Conservation (phyloP, 2,329 filamentous ascomycete species). For the Alternaria panax region DNA sequence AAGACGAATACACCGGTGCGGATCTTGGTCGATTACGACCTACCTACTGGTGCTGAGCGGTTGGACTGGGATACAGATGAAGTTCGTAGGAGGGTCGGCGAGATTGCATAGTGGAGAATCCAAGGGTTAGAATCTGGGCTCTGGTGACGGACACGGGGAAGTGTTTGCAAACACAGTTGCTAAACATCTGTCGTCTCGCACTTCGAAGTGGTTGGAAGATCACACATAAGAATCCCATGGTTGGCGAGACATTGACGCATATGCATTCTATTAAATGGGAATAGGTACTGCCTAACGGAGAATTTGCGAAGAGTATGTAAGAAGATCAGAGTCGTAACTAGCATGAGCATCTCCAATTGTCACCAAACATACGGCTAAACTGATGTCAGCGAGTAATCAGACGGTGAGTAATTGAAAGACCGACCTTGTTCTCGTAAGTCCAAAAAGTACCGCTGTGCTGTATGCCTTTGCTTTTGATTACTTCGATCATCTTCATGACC, state of each 20-base stretch:
- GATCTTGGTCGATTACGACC: conserved; percentile 15
- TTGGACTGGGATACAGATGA: conserved; percentile 37
- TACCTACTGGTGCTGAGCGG: conserved; percentile 24
- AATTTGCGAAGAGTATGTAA: conserved; percentile 3
- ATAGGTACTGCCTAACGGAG: conserved; percentile 26
- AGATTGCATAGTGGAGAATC: conserved; percentile 18
- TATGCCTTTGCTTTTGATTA: conserved; percentile 59
- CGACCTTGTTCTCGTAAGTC: conserved; percentile 62
- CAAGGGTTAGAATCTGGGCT: neutral
- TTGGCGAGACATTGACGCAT: neutral
- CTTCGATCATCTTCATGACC: conserved; percentile 59
- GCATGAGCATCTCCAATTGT: neutral
- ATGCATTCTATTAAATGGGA: conserved; percentile 25
- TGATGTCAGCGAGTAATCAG: conserved; percentile 6
- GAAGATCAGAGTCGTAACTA: neutral
- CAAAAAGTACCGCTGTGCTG: conserved; percentile 63
- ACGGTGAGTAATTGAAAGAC: conserved; percentile 12
- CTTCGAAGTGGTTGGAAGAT: neutral
- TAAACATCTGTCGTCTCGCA: neutral
- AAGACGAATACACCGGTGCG: neutral
- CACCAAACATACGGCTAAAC: conserved; percentile 42
- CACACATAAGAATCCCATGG: neutral
- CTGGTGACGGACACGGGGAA: neutral
- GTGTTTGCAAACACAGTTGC: no score
- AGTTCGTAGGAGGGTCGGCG: conserved; percentile 31